A percentile compares a stretch with the other conserved stretches of the same genome.
Evolutionary conservation across 2,329 filamentous ascomycete genomes (phyloP).

Genomic region (Myriosclerotinia scirpicola): DNA sequence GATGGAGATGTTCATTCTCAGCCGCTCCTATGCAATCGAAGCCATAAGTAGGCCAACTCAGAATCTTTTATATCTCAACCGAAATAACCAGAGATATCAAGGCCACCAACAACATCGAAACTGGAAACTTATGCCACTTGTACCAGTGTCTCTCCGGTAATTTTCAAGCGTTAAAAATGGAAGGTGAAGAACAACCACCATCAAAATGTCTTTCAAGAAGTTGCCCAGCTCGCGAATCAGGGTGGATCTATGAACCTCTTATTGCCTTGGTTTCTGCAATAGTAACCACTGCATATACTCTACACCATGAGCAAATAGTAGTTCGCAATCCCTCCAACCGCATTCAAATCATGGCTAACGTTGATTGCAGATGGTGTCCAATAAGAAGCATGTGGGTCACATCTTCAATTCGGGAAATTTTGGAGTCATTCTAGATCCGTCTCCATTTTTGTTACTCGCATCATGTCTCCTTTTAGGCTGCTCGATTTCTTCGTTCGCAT

Average conservation of each 20-base stretch:
- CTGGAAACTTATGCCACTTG: background rate
- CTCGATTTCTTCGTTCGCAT: constrained; percentile 43
- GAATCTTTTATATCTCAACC: constrained; percentile 4
- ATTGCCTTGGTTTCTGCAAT: constrained; percentile 29
- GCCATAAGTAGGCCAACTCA: background rate
- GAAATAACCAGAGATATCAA: background rate
- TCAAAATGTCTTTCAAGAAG: background rate
- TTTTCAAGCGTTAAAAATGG: background rate
- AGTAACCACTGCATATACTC: constrained; percentile 36
- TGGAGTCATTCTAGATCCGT: constrained; percentile 37
- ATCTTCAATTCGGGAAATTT: constrained; percentile 27
- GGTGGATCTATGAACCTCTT: constrained; percentile 33
- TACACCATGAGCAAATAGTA: constrained; percentile 33
- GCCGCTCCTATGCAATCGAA: background rate
- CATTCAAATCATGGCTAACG: background rate
- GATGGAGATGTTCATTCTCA: constrained; percentile 11
- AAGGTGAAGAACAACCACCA: background rate
- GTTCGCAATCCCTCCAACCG: constrained; percentile 9
- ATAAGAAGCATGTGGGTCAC: constrained; percentile 7
- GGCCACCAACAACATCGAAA: background rate
- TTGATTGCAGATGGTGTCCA: background rate
- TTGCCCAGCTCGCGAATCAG: constrained; percentile 27
- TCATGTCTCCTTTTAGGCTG: constrained; percentile 43
- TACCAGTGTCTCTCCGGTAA: background rate
- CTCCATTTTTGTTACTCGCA: constrained; percentile 41